Conservation (phyloP, 352 stramenopile genomes). For the Phytopythium ostracodes region DNA sequence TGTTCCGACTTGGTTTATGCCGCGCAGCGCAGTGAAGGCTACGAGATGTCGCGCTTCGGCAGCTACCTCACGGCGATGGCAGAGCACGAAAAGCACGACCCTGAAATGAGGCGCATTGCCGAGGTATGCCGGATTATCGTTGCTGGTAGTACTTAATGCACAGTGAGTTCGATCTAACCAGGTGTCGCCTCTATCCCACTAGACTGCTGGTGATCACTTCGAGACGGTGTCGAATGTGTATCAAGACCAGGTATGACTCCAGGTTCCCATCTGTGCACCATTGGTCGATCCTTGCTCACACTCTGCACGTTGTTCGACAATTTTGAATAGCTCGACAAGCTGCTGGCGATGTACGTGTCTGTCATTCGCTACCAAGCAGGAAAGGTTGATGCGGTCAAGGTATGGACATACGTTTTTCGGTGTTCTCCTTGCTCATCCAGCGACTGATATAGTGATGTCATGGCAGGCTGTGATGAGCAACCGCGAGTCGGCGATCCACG, state of each 20-base stretch:
- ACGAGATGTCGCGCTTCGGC: constrained; percentile 84
- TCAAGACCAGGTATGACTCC: constrained; percentile 63
- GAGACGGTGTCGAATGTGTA: constrained; percentile 85
- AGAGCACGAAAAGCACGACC: constrained; percentile 70
- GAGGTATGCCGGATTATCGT: constrained; percentile 26
- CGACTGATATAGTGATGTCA: background rate
- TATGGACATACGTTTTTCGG: constrained; percentile 11
- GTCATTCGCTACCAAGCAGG: constrained; percentile 81
- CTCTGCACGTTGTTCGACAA: background rate
- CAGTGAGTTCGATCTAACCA: background rate
- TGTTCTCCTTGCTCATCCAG: background rate
- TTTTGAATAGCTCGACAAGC: constrained; percentile 59
- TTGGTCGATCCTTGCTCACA: background rate
- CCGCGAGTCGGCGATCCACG: constrained; percentile 77
- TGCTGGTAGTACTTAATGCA: background rate
- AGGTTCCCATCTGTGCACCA: too few relatives aligned
- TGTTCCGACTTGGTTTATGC: constrained; percentile 83
- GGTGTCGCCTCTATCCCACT: background rate
- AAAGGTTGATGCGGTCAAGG: constrained; percentile 86
- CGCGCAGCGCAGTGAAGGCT: constrained; percentile 73
- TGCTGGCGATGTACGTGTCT: constrained; percentile 84
- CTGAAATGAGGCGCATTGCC: constrained; percentile 66
- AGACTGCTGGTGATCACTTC: constrained; percentile 77
- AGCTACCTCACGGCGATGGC: constrained; percentile 77
- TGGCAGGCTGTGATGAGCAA: constrained; percentile 81